Conservation (phyloP, 2,329 filamentous ascomycete genomes). For the Trichoderma koningii region DNA sequence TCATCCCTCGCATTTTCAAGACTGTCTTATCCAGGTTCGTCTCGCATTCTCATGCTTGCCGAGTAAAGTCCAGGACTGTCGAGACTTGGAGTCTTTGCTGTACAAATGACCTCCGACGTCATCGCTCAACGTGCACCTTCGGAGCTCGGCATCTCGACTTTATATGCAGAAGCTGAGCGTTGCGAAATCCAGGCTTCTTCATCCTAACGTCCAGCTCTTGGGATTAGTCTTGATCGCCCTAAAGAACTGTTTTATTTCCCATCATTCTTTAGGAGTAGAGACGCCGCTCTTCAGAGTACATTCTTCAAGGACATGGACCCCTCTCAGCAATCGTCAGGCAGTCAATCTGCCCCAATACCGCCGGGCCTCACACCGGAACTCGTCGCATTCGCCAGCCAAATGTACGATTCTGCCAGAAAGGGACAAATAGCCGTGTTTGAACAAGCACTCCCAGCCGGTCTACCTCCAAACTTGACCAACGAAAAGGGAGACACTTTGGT, state of each 20-base stretch:
- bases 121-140: constrained; percentile 8
- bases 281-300: no score
- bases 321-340: constrained; percentile 19
- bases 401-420: constrained; percentile 67
- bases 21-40: no score
- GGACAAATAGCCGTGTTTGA: constrained; percentile 61
- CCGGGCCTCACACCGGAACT: constrained; percentile 60
- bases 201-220: not conserved
- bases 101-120: constrained; percentile 3
- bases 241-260: not conserved
- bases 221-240: not conserved
- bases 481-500: constrained; percentile 72
- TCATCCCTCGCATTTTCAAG: not conserved
- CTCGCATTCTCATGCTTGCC: not conserved
- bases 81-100: not conserved
- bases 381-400: constrained; percentile 63
- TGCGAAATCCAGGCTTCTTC: not conserved
- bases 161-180: not conserved
- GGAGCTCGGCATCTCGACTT: constrained; percentile 22
- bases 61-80: constrained; percentile 1
- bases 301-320: constrained; percentile 10
- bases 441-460: constrained; percentile 64
- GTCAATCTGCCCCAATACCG: not conserved
- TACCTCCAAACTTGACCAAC: constrained; percentile 71
- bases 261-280: not conserved